Base-by-base conservation (phyloP, 2,329 filamentous ascomycete genomes). In the Neurospora sp. region DNA sequence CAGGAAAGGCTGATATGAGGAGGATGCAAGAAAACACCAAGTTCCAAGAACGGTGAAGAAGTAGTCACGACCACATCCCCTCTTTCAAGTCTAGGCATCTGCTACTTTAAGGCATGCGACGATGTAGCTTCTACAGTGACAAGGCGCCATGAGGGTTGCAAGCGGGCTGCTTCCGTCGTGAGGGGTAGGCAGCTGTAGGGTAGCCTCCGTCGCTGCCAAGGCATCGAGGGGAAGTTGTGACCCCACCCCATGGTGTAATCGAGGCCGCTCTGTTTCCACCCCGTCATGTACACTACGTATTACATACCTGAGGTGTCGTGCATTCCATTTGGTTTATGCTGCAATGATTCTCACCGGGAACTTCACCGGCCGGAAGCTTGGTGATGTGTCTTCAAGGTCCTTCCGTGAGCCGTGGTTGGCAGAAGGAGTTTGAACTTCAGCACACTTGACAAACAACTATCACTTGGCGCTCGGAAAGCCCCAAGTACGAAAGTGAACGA, bases 21-120 rank as follows among this genome's bases (percentile, higher is more conserved):
- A 62, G 13, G 28, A 62, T 62, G 52, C 52, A 67, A 19, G 66
- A 39, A 38, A 67, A 5, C 36, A 67, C 67, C 43, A 33, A 36
- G 39, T 68, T 68, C 68, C 68, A 43, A 69, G 38, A 38, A 36
- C 23, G 52, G 28, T 62, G 52, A 62, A 58, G 23, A 58, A 36
- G 52, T 62, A 62, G 13, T 58, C 36, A 36, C 28, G 52, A 62
- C 52, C 52, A 33, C 52, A 62, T 62, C 28, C 23, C 52, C 13
- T 62, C 52, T 36, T 33, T 33, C 28, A 62, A n/a, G 15, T 62
- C 52, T 62, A 33, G n/a, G 52, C 67, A 36, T 33, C 38, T 42
- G 28, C 67, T 39, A 68, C 52, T 62, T 62, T 62, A 36, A 62
- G 28, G 28, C 23, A 17, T 36, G 28, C 15, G 28, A 33, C 52